A percentile compares a stretch with the other conserved stretches of the same genome.
These are phyloP conservation scores for Trichosporon sp. DNA, from an alignment of 1,284 basidiomycete species.

Conservation along the genomic window DNA sequence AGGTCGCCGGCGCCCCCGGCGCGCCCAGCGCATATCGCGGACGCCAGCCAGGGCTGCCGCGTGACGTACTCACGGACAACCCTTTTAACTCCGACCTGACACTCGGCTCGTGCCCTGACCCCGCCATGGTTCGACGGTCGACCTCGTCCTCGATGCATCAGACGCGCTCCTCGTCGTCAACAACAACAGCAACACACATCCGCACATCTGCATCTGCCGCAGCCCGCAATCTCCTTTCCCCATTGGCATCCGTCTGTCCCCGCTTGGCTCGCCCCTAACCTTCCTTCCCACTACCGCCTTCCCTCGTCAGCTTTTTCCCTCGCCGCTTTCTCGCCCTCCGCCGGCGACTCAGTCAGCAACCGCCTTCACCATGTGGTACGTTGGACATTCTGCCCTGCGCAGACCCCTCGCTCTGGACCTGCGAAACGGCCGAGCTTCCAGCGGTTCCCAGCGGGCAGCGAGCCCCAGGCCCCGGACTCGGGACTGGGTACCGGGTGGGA, in stretches of 20 bases:
- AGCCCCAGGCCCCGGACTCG: not conserved
- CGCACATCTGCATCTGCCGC: not conserved
- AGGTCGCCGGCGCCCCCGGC: not conserved
- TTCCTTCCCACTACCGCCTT: no score
- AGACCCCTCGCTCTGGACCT: not conserved
- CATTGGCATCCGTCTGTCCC: no score
- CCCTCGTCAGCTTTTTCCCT: not conserved
- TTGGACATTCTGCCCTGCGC: not conserved
- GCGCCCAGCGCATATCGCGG: not conserved
- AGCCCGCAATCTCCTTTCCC: not conserved
- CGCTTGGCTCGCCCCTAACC: not conserved
- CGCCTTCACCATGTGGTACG: not conserved
- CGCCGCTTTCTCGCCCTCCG: not conserved
- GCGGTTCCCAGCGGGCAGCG: not conserved
- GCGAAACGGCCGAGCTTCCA: not conserved
- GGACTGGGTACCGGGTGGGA: no score
- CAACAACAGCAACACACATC: not conserved
- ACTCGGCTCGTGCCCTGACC: not conserved
- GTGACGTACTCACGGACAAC: conserved; percentile 3
- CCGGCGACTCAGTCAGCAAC: no score
- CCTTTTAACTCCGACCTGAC: conserved; percentile 5
- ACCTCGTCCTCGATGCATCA: not conserved
- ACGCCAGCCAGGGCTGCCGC: not conserved
- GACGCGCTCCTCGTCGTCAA: not conserved
- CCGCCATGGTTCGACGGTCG: not conserved